Evolutionary conservation across 1,284 basidiomycete species (phyloP), one percentile per base, ranked within the genome.

Genomic region (Sparassis latifolia): DNA sequence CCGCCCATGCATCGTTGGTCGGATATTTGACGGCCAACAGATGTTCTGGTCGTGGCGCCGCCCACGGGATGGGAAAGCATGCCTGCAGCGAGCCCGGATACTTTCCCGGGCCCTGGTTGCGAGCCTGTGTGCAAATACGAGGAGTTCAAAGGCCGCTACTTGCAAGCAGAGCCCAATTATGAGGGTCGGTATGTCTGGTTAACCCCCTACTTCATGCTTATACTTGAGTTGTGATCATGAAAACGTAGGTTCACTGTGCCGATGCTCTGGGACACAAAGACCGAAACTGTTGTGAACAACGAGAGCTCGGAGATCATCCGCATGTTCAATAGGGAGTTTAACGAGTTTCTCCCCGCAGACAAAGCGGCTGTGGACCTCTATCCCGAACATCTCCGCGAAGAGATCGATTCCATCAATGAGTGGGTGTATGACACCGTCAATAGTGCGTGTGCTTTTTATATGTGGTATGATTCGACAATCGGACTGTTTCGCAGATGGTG

Each of bases 251-350:
- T 90, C 73, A 92, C 92, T 3, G 92, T 95, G 2, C 95, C 96
- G 12, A 73, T 95, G 45, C 73, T 98, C 1, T 99, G 93, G 92
- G 97, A 98, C 74, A 96, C 86, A 74, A 90, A 97, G 69, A 73
- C 69, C 38, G 70, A 86, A 51, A 92, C 89, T 35, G 90, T 99
- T 58, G 97, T 99, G 51, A 97, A 91, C 74, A 99, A 97, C 68
- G 94, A 97, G 66, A 90, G 86, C 57, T 85, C 87, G 1, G 93
- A 97, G 69, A 94, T 98, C 62, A 93, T 98, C 61, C 85, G 96
- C 49, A 89, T 94, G 43, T 79, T 97, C 69, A 97, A 97, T 69
- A 75, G 77, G 5, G 86, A 78, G 6, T 96, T 97, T 73, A 85
- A 96, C 66, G 72, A 82, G 4, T 58, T 86, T 28, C 54, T 96